Evolutionary conservation across 352 stramenopile species (phyloP).

Genomic region (Globisporangium cederbergense): DNA sequence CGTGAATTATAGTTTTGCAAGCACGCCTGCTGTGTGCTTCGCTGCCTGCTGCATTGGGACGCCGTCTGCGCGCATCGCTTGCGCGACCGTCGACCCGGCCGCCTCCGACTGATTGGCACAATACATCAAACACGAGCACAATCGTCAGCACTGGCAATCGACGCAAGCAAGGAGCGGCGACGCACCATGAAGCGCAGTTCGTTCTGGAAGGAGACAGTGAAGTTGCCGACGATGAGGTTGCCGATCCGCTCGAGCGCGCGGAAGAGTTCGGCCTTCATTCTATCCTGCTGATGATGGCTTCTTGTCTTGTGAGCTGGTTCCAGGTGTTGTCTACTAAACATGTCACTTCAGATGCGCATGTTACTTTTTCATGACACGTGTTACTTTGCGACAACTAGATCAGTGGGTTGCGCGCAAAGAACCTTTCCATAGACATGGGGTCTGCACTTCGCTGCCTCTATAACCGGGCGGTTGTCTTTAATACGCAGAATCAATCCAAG

Average conservation of each 20-base stretch:
- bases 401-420: too few relatives aligned
- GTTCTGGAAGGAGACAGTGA: slow-evolving; percentile 81
- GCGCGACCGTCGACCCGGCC: slow-evolving; percentile 52
- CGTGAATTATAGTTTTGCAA: slow-evolving; percentile 49
- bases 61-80: slow-evolving; percentile 59
- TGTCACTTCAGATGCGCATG: neutral
- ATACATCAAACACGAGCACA: neutral
- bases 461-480: too few relatives aligned
- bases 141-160: neutral
- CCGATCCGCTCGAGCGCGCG: slow-evolving; percentile 59
- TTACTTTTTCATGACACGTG: neutral
- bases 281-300: neutral
- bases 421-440: too few relatives aligned
- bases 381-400: neutral
- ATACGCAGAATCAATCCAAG: too few relatives aligned
- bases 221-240: slow-evolving; percentile 78
- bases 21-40: slow-evolving; percentile 64
- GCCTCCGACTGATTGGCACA: slow-evolving; percentile 48
- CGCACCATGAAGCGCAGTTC: slow-evolving; percentile 85
- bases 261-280: slow-evolving; percentile 66
- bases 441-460: too few relatives aligned
- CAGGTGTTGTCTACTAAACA: slow-evolving; percentile 2
- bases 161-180: neutral
- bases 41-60: slow-evolving; percentile 71
- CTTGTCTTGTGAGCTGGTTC: neutral